Evolutionary conservation across 306 rosid genomes (phyloP), one percentile per base, ranked within the genome.

Genomic region (Trichosanthes cucumerina): DNA sequence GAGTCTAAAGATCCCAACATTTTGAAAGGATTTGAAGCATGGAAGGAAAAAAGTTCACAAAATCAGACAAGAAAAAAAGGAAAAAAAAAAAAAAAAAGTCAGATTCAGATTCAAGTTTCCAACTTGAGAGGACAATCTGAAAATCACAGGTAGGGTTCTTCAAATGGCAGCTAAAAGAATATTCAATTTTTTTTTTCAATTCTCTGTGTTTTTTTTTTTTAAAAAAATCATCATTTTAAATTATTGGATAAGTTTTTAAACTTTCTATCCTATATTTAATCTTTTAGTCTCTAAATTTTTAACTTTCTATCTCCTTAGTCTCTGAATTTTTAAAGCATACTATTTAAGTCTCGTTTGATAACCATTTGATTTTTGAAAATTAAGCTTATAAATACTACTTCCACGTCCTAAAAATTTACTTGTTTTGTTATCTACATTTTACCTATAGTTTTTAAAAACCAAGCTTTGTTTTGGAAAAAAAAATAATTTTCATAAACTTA

Each of bases 11-110:
- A 57, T 58, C 52, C 75, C 80, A 77, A 81, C 64, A 11, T 11
- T 76, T 81, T 71, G 68, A 70, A 86, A 84, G 69, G 16, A 76
- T 71, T 79, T 38, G 39, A 12, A 54, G 75, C 79, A 65, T 44
- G 39, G 75, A 72, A 53, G 83, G 70, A 58, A 57, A 52, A 78
- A 16, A 50, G 33, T 21, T 84, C 81, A 76, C 36, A 56, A 38
- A 76, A 57, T 50, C 66, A 33, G n/a, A 57, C 47, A 10, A 10
- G 19, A 9, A 75, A 39, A 4, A 75, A 53, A 74, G 1, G 6
- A 1, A 9, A 34, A 53, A 9, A 31, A 9, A 34, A 53, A 9
- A 31, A 11, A 16, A 9, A 56, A 21, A 23, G 7, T 28, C 78
- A 74, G 77, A 72, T 75, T 75, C 39, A 71, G 7, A 21, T 46